These are phyloP conservation scores for Ophiocordyceps camponoti-leonardi DNA, from an alignment of 2,329 filamentous ascomycete species.

Conservation along the genomic window DNA sequence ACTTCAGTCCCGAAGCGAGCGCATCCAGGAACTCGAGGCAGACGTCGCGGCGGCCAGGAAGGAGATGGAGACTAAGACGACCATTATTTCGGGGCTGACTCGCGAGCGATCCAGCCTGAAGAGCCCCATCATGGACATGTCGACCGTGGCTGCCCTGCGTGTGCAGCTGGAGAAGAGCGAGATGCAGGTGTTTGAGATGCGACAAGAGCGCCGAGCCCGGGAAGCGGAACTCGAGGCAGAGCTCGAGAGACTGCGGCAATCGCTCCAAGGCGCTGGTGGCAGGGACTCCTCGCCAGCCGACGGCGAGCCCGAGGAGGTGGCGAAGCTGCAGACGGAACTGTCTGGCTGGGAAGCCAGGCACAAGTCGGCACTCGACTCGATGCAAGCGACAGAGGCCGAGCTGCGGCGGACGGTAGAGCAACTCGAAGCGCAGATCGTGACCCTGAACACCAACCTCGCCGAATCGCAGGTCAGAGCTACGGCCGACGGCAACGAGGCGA, in stretches of 20 bases:
- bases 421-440: constrained; percentile 43
- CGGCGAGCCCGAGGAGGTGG: constrained; percentile 30
- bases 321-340: constrained; percentile 54
- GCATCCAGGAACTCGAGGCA: constrained; percentile 75
- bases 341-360: constrained; percentile 63
- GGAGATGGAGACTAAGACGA: constrained; percentile 94
- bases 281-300: constrained; percentile 9
- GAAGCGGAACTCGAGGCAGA: constrained; percentile 62
- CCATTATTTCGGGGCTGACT: constrained; percentile 85
- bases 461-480: constrained; percentile 23
- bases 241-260: constrained; percentile 47
- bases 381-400: constrained; percentile 55
- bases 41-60: constrained; percentile 72
- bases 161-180: constrained; percentile 82
- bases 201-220: constrained; percentile 52
- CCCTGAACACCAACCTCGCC: constrained; percentile 33
- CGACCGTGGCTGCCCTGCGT: constrained; percentile 69
- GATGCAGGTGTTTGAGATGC: constrained; percentile 56
- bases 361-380: constrained; percentile 47
- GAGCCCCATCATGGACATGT: constrained; percentile 72
- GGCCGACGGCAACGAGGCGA: constrained; percentile 21
- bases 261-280: constrained; percentile 23
- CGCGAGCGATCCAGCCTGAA: constrained; percentile 85
- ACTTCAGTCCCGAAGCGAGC: constrained; percentile 68
- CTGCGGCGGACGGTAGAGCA: constrained; percentile 57